phyloP scores from a whole-genome alignment of 2,329 filamentous ascomycete genomes.

The Rhynchosporium graminicola region DNA sequence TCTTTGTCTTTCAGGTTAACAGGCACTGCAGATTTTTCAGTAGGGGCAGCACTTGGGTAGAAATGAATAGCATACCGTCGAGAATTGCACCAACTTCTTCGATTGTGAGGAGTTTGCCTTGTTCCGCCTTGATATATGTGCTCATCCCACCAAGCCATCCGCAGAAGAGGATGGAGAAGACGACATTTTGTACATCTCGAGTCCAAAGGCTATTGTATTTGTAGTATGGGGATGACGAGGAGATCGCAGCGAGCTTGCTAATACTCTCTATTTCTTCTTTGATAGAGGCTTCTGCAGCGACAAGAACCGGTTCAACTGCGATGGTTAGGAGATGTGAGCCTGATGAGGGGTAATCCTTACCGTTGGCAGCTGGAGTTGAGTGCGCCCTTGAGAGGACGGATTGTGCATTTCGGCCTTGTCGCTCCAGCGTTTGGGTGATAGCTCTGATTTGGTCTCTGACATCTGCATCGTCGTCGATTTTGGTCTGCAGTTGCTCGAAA shows the following conservation, averaged over 20 bases:
- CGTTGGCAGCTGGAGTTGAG: conserved; percentile 70
- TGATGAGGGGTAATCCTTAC: conserved; percentile 47
- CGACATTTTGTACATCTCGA: conserved; percentile 78
- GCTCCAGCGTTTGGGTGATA: conserved; percentile 79
- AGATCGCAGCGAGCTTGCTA: conserved; percentile 67
- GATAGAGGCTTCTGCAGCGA: conserved; percentile 69
- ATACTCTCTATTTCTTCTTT: conserved; percentile 71
- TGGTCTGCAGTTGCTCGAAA: conserved; percentile 83
- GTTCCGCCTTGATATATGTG: conserved; percentile 53
- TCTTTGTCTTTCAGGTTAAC: conserved; percentile 89
- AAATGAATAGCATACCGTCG: conserved; percentile 49
- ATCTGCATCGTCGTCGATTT: conserved; percentile 83
- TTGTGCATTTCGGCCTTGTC: conserved; percentile 78
- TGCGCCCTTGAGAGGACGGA: conserved; percentile 87
- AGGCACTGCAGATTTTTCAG: conserved; percentile 60
- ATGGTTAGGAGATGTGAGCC: conserved; percentile 21
- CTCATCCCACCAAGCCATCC: conserved; percentile 79
- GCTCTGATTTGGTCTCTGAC: conserved; percentile 82
- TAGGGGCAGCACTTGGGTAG: background rate
- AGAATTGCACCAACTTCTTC: conserved; percentile 83
- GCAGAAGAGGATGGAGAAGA: conserved; percentile 55
- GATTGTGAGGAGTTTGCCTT: conserved; percentile 75
- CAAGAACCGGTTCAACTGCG: conserved; percentile 67
- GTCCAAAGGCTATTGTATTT: conserved; percentile 90
- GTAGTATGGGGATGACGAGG: conserved; percentile 92